Base-by-base conservation (phyloP, 2,329 filamentous ascomycete genomes). In the Paraphaeosphaeria minitans region DNA sequence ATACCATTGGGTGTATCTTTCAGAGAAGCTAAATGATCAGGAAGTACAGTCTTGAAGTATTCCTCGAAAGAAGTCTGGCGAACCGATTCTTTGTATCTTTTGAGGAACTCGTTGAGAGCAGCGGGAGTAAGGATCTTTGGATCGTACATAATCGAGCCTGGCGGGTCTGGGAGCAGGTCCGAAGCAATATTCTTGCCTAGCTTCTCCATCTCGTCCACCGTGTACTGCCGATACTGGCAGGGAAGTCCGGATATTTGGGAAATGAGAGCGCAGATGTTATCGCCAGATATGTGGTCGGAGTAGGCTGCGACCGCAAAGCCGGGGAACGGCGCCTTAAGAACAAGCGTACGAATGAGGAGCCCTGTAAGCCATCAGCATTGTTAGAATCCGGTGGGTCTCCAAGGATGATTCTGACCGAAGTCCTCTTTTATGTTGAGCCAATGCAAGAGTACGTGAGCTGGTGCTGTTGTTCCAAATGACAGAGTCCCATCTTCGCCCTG, bases 391-490 rank as follows among this genome's bases (percentile, higher is more conserved):
- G 9, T 24, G 8, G 37, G 9, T 10, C 19, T 19, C 9, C 3
- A 3, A 22, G 12, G 24, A 7, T 12, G 22, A 35, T 35, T 14
- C 21, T 22, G 48, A 57, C 52, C 57, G n/a, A 56, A 46, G 22
- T 59, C 57, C 4, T 56, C 16, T 5, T 5, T 41, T 19, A 55
- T 49, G 54, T 65, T 53, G 48, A 53, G 22, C 55, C 55, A 57
- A 21, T 43, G 43, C 10, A 57, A 31, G 8, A 8, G 31, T 8
- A 27, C 31, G n/a, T 52, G 10, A 37, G 29, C 31, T 14, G 55
- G 33, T 33, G 42, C 55, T 12, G 41, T 41, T 16, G 42, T 53
- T 45, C 48, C 48, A 22, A 53, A 57, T 3, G 42, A 45, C 12
- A 57, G 39, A 6, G 49, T 31, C 8, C 55, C 55, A 33, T 47